phyloP scores from a whole-genome alignment of 179 eudicot species.

The Actinidia arguta region DNA sequence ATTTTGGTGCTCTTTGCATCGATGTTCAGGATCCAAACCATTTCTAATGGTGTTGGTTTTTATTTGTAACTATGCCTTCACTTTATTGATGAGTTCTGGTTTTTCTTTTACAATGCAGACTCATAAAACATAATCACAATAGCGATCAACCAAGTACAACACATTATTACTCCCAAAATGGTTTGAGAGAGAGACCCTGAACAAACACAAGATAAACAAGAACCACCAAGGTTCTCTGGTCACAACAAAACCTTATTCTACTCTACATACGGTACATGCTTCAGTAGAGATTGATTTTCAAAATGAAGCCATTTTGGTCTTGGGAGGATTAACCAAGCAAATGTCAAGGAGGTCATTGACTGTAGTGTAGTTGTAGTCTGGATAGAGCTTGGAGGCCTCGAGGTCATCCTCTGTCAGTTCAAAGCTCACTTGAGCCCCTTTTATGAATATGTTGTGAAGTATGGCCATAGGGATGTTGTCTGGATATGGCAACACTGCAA shows the following conservation, averaged over 20 bases:
- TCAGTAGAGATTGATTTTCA: not conserved
- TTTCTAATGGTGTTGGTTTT: not conserved
- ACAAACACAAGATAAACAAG: not conserved
- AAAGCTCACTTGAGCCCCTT: constrained; percentile 26
- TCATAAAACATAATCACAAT: not conserved
- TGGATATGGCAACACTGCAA: constrained; percentile 22
- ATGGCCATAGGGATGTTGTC: constrained; percentile 23
- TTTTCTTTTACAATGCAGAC: not conserved
- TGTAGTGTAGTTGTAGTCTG: not conserved
- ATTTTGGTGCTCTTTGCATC: not conserved
- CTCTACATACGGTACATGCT: not conserved
- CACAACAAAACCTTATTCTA: not conserved
- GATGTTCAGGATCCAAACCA: not conserved
- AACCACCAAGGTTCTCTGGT: not conserved
- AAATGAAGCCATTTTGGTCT: constrained; percentile 1
- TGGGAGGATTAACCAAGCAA: constrained; percentile 13
- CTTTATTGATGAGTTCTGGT: not conserved
- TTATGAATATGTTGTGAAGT: constrained; percentile 29
- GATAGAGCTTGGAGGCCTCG: constrained; percentile 1
- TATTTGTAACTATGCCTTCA: not conserved
- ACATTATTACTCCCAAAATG: too few relatives aligned
- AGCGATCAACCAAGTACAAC: not conserved
- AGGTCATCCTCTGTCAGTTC: constrained; percentile 21
- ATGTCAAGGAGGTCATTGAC: constrained; percentile 1
- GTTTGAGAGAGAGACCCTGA: too few relatives aligned